Base-by-base conservation (phyloP, 768 basidiomycete species). In the Amyloporia xantha region DNA sequence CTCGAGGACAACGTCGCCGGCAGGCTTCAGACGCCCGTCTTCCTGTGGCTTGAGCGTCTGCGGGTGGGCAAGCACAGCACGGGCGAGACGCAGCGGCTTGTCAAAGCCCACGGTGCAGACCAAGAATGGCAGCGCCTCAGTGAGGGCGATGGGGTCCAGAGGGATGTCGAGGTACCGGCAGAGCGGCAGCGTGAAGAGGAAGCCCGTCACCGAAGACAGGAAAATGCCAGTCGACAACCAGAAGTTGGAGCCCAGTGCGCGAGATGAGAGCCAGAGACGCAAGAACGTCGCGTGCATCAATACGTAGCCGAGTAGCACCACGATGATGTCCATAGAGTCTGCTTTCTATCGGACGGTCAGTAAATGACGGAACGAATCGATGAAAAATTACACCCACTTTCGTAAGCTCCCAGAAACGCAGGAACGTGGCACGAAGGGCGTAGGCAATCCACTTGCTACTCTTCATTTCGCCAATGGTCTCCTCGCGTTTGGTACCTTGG, bases 41-140 rank as follows among this genome's bases (percentile, higher is more conserved):
- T 62, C 59, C 35, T 64, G 63, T 10, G 64, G 65, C 37, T 59
- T 58, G 44, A 64, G 51, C 37, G 60, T 57, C 21, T 86, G 78
- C 2, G 87, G 89, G 57, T 93, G 88, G 24, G 80, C 77, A 68
- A 97, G 91, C 13, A 98, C 89, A 2, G 92, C 86, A 11, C 84
- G 77, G 2, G 93, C 94, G 21, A 99, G 82, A 5, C 90, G 80
- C 40, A 95, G 82, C 0, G 94, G 95, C 65, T 99, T 98, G 69
- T 99, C 96, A 65, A 98, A 99, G 5, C 95, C 95, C 51, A 99
- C 83, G 1, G 93, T 96, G 66, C 95, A 95, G 28, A 99, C 94
- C 41, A 98, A 74, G 82, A 98, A 98, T 0, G 96, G 96, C 0
- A 99, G 78, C 0, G 96, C 95, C 66, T 99, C 96, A 9, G 90